phyloP scores from a whole-genome alignment of 768 basidiomycete species.

The Suillus bovinus region DNA sequence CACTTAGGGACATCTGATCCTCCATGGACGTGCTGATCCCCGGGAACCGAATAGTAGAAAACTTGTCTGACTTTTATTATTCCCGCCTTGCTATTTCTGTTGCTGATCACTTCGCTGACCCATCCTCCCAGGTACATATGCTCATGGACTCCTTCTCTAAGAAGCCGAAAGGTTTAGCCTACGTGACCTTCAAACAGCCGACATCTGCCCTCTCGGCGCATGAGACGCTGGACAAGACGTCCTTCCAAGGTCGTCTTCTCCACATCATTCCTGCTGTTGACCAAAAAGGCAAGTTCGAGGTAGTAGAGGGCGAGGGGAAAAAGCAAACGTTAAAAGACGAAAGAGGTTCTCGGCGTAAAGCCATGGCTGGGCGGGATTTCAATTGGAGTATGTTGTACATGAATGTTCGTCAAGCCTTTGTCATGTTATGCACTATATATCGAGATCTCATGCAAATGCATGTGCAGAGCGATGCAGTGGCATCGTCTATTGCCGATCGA shows the following conservation, averaged over 20 bases:
- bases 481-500: constrained; percentile 84
- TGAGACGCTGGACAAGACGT: constrained; percentile 73
- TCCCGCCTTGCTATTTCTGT: not conserved
- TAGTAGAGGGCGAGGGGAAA: constrained; percentile 42
- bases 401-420: constrained; percentile 71
- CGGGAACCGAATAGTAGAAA: constrained; percentile 59
- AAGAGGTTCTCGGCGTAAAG: constrained; percentile 58
- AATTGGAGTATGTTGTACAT: constrained; percentile 96
- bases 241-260: constrained; percentile 89
- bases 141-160: constrained; percentile 49
- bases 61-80: constrained; percentile 36
- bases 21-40: constrained; percentile 39
- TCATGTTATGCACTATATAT: constrained; percentile 18
- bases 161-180: constrained; percentile 62
- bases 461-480: constrained; percentile 86
- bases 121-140: constrained; percentile 50
- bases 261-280: constrained; percentile 89
- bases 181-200: constrained; percentile 50
- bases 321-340: constrained; percentile 62
- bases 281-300: constrained; percentile 47
- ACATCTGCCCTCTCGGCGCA: constrained; percentile 67
- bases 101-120: not conserved
- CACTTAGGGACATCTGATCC: constrained; percentile 53
- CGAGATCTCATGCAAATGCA: constrained; percentile 24
- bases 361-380: constrained; percentile 73